Percentiles rank a stretch among this genome's conserved stretches.
Evolutionary conservation across 805 yeast species (phyloP).

Genomic region (Yarrowia hollandica): DNA sequence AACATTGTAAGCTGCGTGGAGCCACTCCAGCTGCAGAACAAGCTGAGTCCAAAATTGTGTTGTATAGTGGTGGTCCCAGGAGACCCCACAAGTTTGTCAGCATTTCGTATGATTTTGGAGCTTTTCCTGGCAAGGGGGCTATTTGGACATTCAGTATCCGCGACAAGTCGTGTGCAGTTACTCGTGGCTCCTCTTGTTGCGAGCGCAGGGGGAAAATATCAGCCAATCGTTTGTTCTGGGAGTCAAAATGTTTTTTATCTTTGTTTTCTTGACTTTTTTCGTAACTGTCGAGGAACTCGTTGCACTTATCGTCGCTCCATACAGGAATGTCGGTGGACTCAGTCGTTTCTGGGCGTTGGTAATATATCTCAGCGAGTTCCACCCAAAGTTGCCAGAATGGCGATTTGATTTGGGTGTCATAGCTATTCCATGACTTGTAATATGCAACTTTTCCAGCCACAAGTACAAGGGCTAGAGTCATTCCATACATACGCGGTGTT

Average conservation of each 20-base stretch:
- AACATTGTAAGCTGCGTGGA: too few species aligned
- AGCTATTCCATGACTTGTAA: not conserved
- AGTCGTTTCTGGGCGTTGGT: too few species aligned
- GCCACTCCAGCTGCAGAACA: too few species aligned
- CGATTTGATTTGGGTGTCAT: not conserved
- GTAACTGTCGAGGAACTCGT: not conserved
- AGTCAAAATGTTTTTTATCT: too few species aligned
- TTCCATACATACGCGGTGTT: not conserved
- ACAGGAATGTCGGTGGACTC: not conserved
- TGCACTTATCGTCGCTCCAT: not conserved
- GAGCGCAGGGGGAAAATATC: not conserved
- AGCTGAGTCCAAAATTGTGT: not conserved
- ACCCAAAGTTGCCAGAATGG: constrained; percentile 9
- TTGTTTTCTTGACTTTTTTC: too few species aligned
- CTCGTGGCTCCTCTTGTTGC: not conserved
- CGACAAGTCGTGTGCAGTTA: not conserved
- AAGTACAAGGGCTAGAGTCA: not conserved
- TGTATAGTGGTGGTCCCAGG: not conserved
- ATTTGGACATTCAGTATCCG: not conserved
- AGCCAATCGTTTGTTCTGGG: not conserved
- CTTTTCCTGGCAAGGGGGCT: not conserved
- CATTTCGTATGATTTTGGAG: not conserved
- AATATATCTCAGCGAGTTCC: not conserved
- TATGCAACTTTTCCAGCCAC: not conserved
- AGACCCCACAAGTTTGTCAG: not conserved